A percentile compares a stretch with the other conserved stretches of the same genome.
Evolutionary conservation across 495 filamentous ascomycete genomes (phyloP).

Genomic region (Trichoderma virens): DNA sequence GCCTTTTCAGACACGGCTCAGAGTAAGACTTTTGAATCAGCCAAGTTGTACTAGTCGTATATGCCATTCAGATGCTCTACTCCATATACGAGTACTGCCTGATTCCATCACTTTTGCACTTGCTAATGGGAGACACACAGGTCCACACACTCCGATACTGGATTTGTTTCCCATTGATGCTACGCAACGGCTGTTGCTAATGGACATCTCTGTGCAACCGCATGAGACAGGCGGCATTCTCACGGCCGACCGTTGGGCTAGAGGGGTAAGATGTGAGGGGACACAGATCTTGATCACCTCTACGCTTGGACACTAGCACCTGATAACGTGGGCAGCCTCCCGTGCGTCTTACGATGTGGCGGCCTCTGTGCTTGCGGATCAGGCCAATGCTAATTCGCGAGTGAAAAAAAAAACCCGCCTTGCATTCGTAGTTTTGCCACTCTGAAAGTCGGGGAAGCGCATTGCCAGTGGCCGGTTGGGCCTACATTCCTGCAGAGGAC

Average conservation of each 20-base stretch:
- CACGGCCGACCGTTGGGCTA: neutral
- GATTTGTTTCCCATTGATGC: too few relatives aligned
- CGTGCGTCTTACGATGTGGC: neutral
- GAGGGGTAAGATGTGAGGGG: neutral
- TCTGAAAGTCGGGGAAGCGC: neutral
- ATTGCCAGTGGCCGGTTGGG: neutral
- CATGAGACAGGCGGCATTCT: neutral
- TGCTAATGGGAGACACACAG: too few relatives aligned
- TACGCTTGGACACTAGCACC: neutral
- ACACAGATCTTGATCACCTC: neutral
- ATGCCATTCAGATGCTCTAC: too few relatives aligned
- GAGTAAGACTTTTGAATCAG: too few relatives aligned
- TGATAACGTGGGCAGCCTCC: neutral
- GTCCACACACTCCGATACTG: too few relatives aligned
- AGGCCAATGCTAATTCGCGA: neutral
- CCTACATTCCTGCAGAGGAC: slow-evolving; percentile 1
- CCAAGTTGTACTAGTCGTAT: too few relatives aligned
- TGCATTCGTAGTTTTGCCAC: neutral
- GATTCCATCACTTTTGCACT: too few relatives aligned
- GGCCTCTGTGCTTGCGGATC: neutral
- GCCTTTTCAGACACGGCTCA: too few relatives aligned
- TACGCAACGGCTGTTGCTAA: neutral
- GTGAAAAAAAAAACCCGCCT: neutral
- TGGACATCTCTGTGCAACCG: neutral
- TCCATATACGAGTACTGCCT: too few relatives aligned